Evolutionary conservation across 1,284 basidiomycete species (phyloP), one percentile per base, ranked within the genome.

Genomic region (Retiboletus fuscus): DNA sequence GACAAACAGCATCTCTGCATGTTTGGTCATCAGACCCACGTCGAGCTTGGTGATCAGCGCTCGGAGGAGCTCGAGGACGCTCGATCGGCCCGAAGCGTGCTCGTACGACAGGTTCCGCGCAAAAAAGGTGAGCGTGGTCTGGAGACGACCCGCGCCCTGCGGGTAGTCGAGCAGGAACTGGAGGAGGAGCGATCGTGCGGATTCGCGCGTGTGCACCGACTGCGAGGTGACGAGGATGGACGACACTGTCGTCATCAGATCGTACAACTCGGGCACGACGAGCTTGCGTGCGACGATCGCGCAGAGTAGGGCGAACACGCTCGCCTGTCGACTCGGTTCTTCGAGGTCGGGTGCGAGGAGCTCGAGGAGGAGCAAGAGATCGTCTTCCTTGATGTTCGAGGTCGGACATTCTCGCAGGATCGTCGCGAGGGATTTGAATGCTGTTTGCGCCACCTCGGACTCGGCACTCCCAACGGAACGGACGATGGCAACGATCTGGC

Each of bases 101-200:
- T 93, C 90, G 82, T 99, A 99, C 7, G 95, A 92, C 39, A 99
- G 84, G 81, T 99, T 99, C 81, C 95, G 96, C 34, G 96, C 95
- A 41, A 99, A 87, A 86, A 98, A 98, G 0, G 92, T 90, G 89
- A 99, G 95, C 77, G 96, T 95, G 65, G 92, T 93, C 72, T 91
- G 92, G 16, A 99, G 87, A 5, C 97, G 91, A 3, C 94, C 95
- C 77, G 96, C 95, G 49, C 97, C 97, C 82, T 99, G 98, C 3
- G 98, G 98, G 79, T 99, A 99, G 79, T 99, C 97, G 55, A 99
- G 90, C 70, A 99, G 86, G 88, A 99, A 99, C 79, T 98, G 95
- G 60, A 99, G 89, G 53, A 97, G 89, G 44, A 96, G 91, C 49
- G 93, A 91, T 28, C 97, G 93, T 77, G 95, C 98, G 3, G 95